Base-by-base conservation (phyloP, 805 yeast genomes). In the Saturnispora halmiae region DNA sequence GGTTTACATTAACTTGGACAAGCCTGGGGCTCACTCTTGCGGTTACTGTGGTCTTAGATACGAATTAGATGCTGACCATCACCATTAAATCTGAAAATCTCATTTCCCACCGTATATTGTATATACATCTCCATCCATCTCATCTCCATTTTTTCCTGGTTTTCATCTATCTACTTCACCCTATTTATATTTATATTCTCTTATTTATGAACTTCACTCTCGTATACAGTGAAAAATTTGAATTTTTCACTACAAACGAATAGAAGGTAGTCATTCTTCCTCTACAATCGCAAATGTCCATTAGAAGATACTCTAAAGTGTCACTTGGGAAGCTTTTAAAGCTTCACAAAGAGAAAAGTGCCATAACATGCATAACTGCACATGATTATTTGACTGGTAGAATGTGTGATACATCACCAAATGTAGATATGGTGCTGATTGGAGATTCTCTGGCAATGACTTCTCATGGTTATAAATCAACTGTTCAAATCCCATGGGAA, bases 371-470 rank as follows among this genome's bases (percentile, higher is more conserved):
- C 20, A 64, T 87, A n/a, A 90, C 98, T 0, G 94, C 95, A 0
- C 86, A 90, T 57, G 97, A 90, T 55, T 81, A 69, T 52, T 75
- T 88, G 14, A 79, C 95, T 0, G 92, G 78, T 1, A 64, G 67
- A 24, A 65, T 82, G 51, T 94, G 87, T 0, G 64, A 62, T 22
- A 78, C 80, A 19, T 58, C 67, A 14, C 74, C 88, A 0, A 70
- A 72, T 1, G 68, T 77, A 2, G 96, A 90, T 51, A 69, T 79
- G 43, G 67, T 79, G 6, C 67, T 90, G 2, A 79, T 90, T 4
- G 98, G 98, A 3, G 98, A 90, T 59, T 88, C 96, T 1, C 63
- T 92, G 20, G 86, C 96, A 0, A 90, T 87, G 96, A 88, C 84
- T 1, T 72, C 94, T 0, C 67, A 85, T 47, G 98, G 98, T 0